Evolutionary conservation across 768 basidiomycete genomes (phyloP), one percentile per base, ranked within the genome.

Genomic region (Kwoniella heveanensis): DNA sequence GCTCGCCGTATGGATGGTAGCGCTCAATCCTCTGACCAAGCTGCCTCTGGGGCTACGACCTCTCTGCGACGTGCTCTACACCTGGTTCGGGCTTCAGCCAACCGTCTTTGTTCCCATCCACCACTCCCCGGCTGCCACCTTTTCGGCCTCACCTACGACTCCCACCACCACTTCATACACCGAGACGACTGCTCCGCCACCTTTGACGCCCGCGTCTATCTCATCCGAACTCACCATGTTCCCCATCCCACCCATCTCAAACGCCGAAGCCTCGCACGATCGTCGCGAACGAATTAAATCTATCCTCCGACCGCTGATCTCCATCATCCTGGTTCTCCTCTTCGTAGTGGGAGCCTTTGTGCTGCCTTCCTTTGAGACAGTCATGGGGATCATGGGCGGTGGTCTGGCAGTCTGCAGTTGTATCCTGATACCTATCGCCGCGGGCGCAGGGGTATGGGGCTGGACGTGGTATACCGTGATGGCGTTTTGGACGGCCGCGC

Each of bases 1-100:
- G 44, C 27, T 78, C 9, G 78, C 77, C 10, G 69, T 78, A 1
- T 72, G 67, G 68, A 73, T 74, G 70, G 77, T 77, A 6, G 78
- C 76, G 1, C 46, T 79, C 44, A 76, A 76, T 36, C 72, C 75
- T 1, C 37, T 78, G 13, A 78, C 75, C 46, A 79, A 79, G 60
- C 65, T 79, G 27, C 70, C 78, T 5, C 66, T 79, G 15, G 70
- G 70, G 8, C 60, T 76, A 21, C 60, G 74, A 61, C 78, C 78
- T 70, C 62, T 73, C 24, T 62, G 63, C 50, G 76, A 77, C 54
- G 64, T 77, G 17, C 26, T 74, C 32, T 72, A 65, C 58, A 57
- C 65, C 7, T 68, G 51, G 54, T 67, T 74, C 51, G 39, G 67
- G 49, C 68, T 77, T 2, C 73, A 74, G 46, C 71, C 76, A 12